Conservation (phyloP, 2,329 filamentous ascomycete species). For the Orbilia oligospora region DNA sequence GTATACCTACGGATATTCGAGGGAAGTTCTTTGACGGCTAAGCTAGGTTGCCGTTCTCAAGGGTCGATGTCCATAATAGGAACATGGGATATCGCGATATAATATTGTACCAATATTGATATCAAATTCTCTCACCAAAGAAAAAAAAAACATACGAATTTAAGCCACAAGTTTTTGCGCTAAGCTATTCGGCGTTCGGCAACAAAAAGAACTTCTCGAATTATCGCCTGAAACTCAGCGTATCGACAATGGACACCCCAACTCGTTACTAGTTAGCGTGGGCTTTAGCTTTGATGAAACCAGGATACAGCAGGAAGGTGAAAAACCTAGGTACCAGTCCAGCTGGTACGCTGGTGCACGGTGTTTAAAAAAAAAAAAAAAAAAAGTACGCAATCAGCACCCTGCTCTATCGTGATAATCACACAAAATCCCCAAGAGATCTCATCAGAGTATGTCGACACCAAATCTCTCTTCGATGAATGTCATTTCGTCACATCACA, state of each 20-base stretch:
- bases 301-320: constrained; percentile 33
- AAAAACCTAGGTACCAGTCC: background rate
- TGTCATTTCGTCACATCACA: constrained; percentile 43
- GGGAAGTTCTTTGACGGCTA: constrained; percentile 26
- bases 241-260: constrained; percentile 9
- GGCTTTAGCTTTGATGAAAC: constrained; percentile 7
- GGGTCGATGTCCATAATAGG: constrained; percentile 37
- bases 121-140: constrained; percentile 22
- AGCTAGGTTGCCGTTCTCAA: constrained; percentile 46
- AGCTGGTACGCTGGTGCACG: constrained; percentile 12
- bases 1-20: constrained; percentile 38
- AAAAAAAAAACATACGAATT: background rate
- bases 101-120: constrained; percentile 12
- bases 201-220: constrained; percentile 9
- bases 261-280: constrained; percentile 20
- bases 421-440: constrained; percentile 48
- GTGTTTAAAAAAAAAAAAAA: constrained; percentile 27
- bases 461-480: constrained; percentile 20
- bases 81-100: constrained; percentile 34
- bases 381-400: constrained; percentile 56
- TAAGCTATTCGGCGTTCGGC: constrained; percentile 28
- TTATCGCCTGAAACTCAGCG: background rate
- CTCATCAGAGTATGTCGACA: constrained; percentile 53
- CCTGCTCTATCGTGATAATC: constrained; percentile 58
- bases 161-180: background rate